Evolutionary conservation across 169 alveolate genomes (phyloP).

Genomic region (Perkinsus olseni): DNA sequence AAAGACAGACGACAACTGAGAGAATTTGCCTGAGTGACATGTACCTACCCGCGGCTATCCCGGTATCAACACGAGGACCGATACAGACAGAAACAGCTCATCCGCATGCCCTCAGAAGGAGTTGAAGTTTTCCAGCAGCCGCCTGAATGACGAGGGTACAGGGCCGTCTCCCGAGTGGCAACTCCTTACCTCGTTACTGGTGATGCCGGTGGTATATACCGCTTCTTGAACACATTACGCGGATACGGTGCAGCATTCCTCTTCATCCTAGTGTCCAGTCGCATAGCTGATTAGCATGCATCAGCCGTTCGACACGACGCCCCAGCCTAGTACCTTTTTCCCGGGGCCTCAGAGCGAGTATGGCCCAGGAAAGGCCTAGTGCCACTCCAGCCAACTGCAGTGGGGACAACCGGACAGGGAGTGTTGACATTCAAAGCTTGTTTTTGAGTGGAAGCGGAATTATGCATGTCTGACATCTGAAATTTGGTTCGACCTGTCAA

Average conservation of each 20-base stretch:
- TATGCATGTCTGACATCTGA: too few species aligned
- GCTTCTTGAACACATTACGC: background rate
- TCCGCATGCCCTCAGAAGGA: background rate
- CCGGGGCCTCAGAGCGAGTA: background rate
- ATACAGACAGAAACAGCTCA: background rate
- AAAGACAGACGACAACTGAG: too few species aligned
- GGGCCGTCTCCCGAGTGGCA: too few species aligned
- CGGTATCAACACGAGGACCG: too few species aligned
- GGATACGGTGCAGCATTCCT: background rate
- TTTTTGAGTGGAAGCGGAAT: too few species aligned
- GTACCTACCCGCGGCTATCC: too few species aligned
- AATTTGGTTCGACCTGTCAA: too few species aligned
- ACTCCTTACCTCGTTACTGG: background rate
- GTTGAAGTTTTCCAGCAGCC: background rate
- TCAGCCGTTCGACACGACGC: background rate
- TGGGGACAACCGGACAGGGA: background rate
- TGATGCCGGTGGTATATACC: background rate
- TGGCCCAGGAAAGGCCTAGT: background rate
- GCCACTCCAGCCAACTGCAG: background rate
- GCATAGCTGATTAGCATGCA: background rate
- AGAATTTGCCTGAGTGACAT: too few species aligned
- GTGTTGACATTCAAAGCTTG: too few species aligned
- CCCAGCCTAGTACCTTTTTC: background rate
- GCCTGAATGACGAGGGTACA: background rate
- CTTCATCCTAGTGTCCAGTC: background rate